Base-by-base conservation (phyloP, 1,139 yeast genomes). In the Trichomonascaceae sp. region DNA sequence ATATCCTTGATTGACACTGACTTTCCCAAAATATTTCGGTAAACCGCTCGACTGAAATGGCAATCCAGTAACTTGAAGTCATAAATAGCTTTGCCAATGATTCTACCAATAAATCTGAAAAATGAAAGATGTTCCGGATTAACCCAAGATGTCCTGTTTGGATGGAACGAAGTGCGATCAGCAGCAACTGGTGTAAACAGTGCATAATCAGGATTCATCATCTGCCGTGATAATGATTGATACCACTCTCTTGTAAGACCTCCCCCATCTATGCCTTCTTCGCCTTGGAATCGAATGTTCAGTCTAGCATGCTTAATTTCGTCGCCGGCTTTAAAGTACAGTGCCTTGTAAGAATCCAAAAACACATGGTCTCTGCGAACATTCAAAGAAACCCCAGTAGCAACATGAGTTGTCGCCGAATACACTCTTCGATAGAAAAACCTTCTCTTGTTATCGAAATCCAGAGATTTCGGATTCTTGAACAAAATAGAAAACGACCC, bases 241-340 rank as follows among this genome's bases (percentile, higher is more conserved):
- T 85, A 91, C 99, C 99, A 95, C 69, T 95, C 99, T 65, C 99
- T 78, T 0, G 97, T 89, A 20, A 95, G 85, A 52, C 99, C 99
- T 62, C 99, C 99, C 2, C 97, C 99, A 76, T 95, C 99, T 51
- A 93, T 88, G 61, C 99, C 99, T 56, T 87, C 87, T 68, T 95
- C 99, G 3, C 96, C 96, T 62, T 84, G 85, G 73, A 95, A 95
- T 36, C 79, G 80, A 47, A 95, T 83, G 54, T 87, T 93, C 61
- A 93, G 74, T 59, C 85, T 84, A 3, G 93, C 80, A 53, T 81
- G 78, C 63, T 84, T 82, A 66, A 91, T 83, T 57, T 87, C 95
- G 13, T 84, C 87, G 41, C 83, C 81, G 0, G 87, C 74, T 64
- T 89, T 90, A 76, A 86, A 90, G 66, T 89, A 89, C 50, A 93